Percentiles rank a stretch among this genome's conserved stretches.
Evolutionary conservation across 768 basidiomycete genomes (phyloP).

Genomic region (Leucosporidium yakuticum): DNA sequence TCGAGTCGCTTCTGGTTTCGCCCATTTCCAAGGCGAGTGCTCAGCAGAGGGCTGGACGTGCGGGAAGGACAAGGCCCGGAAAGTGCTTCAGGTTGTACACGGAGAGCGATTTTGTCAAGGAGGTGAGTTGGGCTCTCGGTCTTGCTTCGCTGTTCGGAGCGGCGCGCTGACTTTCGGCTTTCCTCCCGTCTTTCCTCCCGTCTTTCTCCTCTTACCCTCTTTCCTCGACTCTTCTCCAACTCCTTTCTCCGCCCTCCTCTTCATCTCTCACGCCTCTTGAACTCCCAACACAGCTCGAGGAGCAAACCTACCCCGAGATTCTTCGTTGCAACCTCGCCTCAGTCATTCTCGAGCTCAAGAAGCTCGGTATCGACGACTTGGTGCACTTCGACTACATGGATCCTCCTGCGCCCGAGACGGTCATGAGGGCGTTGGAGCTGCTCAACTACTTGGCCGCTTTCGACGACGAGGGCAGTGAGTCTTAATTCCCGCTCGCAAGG

Average conservation of each 20-base stretch:
- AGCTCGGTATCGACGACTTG: conserved; percentile 88
- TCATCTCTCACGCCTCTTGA: background rate
- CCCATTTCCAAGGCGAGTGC: conserved; percentile 97
- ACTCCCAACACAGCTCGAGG: conserved; percentile 60
- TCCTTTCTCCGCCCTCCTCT: background rate
- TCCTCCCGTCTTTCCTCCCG: too few relatives aligned
- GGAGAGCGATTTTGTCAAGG: conserved; percentile 91
- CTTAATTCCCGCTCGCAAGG: background rate
- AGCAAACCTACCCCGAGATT: conserved; percentile 97
- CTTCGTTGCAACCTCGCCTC: conserved; percentile 87
- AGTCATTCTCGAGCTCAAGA: conserved; percentile 85
- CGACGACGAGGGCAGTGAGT: conserved; percentile 73
- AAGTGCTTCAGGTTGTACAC: conserved; percentile 97
- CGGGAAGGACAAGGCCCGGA: conserved; percentile 89
- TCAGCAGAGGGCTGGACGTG: conserved; percentile 91
- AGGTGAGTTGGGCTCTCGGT: conserved; percentile 41
- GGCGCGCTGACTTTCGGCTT: background rate
- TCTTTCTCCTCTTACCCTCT: too few relatives aligned
- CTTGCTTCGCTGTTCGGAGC: background rate
- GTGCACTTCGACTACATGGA: conserved; percentile 53
- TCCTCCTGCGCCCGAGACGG: conserved; percentile 88
- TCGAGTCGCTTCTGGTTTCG: conserved; percentile 84
- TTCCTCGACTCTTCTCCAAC: too few relatives aligned
- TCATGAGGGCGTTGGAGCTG: conserved; percentile 92
- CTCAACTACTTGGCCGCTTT: conserved; percentile 86